Conservation (phyloP, 371 early-diverging fungal genomes). For the Fennellomyces sp. region DNA sequence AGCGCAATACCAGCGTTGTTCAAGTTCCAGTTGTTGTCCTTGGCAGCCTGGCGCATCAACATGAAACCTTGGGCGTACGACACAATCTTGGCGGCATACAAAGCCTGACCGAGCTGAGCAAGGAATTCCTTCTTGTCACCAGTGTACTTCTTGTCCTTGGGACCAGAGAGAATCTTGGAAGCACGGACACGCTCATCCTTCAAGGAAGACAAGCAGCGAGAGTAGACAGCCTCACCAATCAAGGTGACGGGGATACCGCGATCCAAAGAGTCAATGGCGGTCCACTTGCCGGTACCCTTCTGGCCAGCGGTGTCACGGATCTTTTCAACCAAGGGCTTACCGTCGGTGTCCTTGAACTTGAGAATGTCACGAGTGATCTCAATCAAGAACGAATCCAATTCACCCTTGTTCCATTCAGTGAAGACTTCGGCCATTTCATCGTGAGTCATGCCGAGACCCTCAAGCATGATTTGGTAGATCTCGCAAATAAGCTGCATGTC, state of each 20-base stretch:
- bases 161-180: constrained; percentile 83
- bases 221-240: constrained; percentile 98
- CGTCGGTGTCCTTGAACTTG: constrained; percentile 88
- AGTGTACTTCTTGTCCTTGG: constrained; percentile 62
- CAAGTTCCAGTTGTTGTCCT: constrained; percentile 92
- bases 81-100: constrained; percentile 97
- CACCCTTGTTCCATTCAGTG: constrained; percentile 94
- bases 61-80: constrained; percentile 99
- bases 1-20: constrained; percentile 95
- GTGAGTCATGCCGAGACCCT: constrained; percentile 76
- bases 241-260: constrained; percentile 93
- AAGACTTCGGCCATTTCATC: constrained; percentile 92
- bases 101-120: constrained; percentile 89
- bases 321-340: constrained; percentile 87
- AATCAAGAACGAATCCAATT: constrained; percentile 96
- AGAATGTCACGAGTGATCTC: constrained; percentile 96
- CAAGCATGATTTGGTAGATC: constrained; percentile 93
- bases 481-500: constrained; percentile 99
- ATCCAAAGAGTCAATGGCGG: constrained; percentile 94
- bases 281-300: constrained; percentile 99
- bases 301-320: constrained; percentile 98
- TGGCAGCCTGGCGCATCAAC: constrained; percentile 95
- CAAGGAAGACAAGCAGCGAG: constrained; percentile 94
- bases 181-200: constrained; percentile 95
- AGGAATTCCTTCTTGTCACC: constrained; percentile 88